phyloP scores from a whole-genome alignment of 148 eudicot species.

The Vaccinium macrocarpon region DNA sequence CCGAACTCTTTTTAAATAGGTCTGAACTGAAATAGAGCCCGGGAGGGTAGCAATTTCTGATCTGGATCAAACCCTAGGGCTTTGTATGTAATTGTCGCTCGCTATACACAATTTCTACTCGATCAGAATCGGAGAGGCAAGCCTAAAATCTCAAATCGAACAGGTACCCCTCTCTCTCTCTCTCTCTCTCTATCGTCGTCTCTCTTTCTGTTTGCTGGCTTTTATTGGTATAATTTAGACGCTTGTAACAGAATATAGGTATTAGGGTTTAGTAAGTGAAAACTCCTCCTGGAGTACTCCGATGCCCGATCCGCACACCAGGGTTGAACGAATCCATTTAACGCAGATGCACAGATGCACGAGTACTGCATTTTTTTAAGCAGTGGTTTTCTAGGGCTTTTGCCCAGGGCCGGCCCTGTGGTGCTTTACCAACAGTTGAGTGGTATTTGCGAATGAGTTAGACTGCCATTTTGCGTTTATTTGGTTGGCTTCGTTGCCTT shows the following conservation, averaged over 20 bases:
- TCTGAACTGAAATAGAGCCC: not conserved
- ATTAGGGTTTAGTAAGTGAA: not conserved
- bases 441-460: not conserved
- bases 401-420: not conserved
- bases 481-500: not conserved
- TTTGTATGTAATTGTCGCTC: not conserved
- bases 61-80: not conserved
- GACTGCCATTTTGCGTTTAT: not conserved
- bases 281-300: not conserved
- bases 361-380: not conserved
- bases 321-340: not conserved
- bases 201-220: not conserved
- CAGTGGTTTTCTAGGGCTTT: not conserved
- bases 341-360: not conserved
- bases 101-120: slow-evolving; percentile 5
- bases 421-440: not conserved
- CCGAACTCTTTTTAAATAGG: not conserved
- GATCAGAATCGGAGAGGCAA: not conserved
- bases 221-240: not conserved
- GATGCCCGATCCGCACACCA: not conserved
- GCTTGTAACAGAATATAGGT: not conserved
- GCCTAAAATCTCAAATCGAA: slow-evolving; percentile 2
- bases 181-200: not conserved
- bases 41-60: not conserved
- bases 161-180: not conserved